A percentile compares a stretch with the other conserved stretches of the same genome.
Evolutionary conservation across 441 rosid genomes (phyloP).

Genomic region (Gossypium schwendimanii): DNA sequence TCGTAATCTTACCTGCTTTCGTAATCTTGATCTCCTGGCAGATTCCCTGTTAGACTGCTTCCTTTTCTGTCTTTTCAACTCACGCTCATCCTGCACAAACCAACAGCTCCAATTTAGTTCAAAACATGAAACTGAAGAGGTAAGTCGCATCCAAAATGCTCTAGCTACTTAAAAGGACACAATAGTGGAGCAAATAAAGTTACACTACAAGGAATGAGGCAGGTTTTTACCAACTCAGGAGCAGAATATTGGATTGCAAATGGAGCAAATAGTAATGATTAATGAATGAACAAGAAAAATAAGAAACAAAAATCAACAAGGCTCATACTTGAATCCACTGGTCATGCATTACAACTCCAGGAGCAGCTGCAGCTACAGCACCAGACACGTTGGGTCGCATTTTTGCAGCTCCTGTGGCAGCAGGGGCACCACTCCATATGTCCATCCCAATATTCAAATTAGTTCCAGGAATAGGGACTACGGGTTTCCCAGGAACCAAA

Average conservation of each 20-base stretch:
- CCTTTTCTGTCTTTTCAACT: conserved; percentile 64
- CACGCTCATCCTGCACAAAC: conserved; percentile 55
- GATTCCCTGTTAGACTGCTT: conserved; percentile 78
- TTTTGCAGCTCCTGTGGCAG: conserved; percentile 56
- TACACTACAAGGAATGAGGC: background rate
- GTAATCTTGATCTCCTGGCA: conserved; percentile 66
- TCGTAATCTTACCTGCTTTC: conserved; percentile 77
- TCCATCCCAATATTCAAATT: conserved; percentile 90
- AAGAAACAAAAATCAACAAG: background rate
- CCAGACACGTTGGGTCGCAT: conserved; percentile 41
- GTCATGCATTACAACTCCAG: conserved; percentile 40
- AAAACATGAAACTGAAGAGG: background rate
- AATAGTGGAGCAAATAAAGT: background rate
- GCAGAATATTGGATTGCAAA: background rate
- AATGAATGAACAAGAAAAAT: background rate
- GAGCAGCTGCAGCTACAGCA: conserved; percentile 21
- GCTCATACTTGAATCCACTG: conserved; percentile 58
- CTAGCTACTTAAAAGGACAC: background rate
- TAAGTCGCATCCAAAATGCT: background rate
- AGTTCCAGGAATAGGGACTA: conserved; percentile 53
- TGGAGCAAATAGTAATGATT: background rate
- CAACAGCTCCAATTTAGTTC: background rate
- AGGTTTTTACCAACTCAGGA: background rate
- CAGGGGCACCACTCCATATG: conserved; percentile 59
- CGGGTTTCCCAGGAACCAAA: conserved; percentile 61